Evolutionary conservation across 108 stramenopile genomes (phyloP).

Genomic region (Epithemia pelagica): DNA sequence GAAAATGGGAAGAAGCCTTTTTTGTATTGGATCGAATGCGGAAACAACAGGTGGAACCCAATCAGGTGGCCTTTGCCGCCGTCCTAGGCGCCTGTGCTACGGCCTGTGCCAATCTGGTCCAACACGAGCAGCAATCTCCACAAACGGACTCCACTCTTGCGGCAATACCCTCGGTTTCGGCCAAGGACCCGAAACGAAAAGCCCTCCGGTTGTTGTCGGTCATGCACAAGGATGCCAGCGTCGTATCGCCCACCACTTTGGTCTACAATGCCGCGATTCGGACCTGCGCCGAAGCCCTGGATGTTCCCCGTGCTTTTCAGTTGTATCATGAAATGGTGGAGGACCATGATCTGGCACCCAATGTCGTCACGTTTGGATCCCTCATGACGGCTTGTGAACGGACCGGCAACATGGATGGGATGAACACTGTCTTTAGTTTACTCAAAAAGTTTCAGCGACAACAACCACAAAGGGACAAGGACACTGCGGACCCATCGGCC

Average conservation of each 20-base stretch:
- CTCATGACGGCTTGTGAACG: constrained; percentile 83
- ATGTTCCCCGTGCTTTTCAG: constrained; percentile 54
- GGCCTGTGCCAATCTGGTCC: constrained; percentile 36
- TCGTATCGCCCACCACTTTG: constrained; percentile 62
- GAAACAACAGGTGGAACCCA: constrained; percentile 56
- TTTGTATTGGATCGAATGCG: constrained; percentile 54
- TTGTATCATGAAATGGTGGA: constrained; percentile 24
- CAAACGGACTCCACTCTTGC: background rate
- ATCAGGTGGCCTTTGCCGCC: constrained; percentile 66
- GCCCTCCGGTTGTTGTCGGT: constrained; percentile 57
- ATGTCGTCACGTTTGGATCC: constrained; percentile 66
- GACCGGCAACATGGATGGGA: constrained; percentile 48
- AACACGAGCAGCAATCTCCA: constrained; percentile 11
- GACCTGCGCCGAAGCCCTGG: constrained; percentile 68
- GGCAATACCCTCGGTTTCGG: too few species aligned
- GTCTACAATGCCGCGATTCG: constrained; percentile 82
- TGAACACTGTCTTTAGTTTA: constrained; percentile 54
- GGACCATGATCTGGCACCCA: constrained; percentile 39
- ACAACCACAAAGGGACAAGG: too few species aligned
- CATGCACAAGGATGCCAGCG: constrained; percentile 48
- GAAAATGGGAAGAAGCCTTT: constrained; percentile 65
- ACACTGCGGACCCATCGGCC: too few species aligned
- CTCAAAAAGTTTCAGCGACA: too few species aligned
- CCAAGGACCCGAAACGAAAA: constrained; percentile 32
- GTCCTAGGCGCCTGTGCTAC: constrained; percentile 70